A percentile compares a stretch with the other conserved stretches of the same genome.
These are phyloP conservation scores for Garcia nutans DNA, from an alignment of 345 rosid species.

Conservation along the genomic window DNA sequence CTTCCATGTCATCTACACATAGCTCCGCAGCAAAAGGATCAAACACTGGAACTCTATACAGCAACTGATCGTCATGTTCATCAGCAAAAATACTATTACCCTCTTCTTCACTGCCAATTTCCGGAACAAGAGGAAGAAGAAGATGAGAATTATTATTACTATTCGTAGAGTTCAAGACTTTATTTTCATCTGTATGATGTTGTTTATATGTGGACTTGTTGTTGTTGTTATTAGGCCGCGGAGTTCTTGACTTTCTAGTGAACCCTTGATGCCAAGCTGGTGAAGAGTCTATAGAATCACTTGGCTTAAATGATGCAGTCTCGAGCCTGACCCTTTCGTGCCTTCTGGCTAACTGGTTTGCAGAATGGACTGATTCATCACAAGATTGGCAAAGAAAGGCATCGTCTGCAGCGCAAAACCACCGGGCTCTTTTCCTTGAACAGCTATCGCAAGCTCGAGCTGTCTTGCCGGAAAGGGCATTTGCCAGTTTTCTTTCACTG, in stretches of 20 bases:
- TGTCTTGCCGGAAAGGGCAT: constrained; percentile 36
- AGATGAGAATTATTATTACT: neutral
- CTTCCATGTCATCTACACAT: constrained; percentile 16
- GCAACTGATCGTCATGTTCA: constrained; percentile 41
- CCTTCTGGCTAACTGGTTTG: constrained; percentile 57
- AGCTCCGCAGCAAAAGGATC: constrained; percentile 38
- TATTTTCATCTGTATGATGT: constrained; percentile 9
- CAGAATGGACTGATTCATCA: constrained; percentile 62
- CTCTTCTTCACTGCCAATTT: constrained; percentile 44
- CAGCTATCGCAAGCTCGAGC: constrained; percentile 32
- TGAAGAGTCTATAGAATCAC: neutral
- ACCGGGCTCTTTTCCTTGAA: constrained; percentile 40
- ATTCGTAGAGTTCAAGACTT: neutral
- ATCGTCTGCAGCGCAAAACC: constrained; percentile 63
- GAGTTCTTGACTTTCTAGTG: constrained; percentile 53
- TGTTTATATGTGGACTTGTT: constrained; percentile 6
- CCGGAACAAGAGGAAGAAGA: constrained; percentile 47
- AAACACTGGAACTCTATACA: constrained; percentile 49
- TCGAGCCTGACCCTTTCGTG: constrained; percentile 57
- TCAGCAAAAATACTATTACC: constrained; percentile 11
- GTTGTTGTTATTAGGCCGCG: constrained; percentile 31
- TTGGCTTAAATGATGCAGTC: constrained; percentile 20
- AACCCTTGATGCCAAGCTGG: constrained; percentile 60
- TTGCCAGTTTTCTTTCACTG: constrained; percentile 12
- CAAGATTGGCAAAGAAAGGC: constrained; percentile 74